A percentile compares a stretch with the other conserved stretches of the same genome.
These are phyloP conservation scores for Rugosomyces carneus DNA, from an alignment of 1,284 basidiomycete species.

Conservation along the genomic window DNA sequence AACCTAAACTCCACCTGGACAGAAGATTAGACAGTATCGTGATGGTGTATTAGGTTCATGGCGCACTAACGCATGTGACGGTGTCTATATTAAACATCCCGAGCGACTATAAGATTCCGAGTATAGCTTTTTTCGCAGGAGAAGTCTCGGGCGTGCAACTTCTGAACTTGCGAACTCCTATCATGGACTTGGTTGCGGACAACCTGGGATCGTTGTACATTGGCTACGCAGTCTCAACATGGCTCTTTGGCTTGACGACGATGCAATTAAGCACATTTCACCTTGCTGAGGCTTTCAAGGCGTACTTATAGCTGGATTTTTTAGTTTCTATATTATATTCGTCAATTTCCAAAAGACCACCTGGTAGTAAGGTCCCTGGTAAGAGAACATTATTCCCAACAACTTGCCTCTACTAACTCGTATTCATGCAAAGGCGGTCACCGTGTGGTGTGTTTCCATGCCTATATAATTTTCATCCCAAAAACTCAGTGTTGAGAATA, in stretches of 20 bases:
- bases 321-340: background rate
- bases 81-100: no score
- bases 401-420: background rate
- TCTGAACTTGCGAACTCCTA: background rate
- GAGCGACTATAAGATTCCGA: no score
- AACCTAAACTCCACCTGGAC: no score
- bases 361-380: background rate
- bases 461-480: background rate
- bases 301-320: background rate
- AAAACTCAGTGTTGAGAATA: background rate
- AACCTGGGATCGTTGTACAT: background rate
- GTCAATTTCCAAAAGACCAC: background rate
- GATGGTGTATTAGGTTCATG: no score
- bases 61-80: no score
- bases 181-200: background rate
- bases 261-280: background rate
- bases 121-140: no score
- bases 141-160: no score
- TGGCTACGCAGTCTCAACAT: background rate
- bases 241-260: background rate
- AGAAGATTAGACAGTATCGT: no score
- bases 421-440: background rate
- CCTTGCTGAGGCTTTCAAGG: background rate
- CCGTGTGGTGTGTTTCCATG: background rate
- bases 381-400: background rate